A percentile compares a stretch with the other conserved stretches of the same genome.
These are phyloP conservation scores for Clarireedia paspali DNA, from an alignment of 2,329 filamentous ascomycete genomes.

Conservation along the genomic window DNA sequence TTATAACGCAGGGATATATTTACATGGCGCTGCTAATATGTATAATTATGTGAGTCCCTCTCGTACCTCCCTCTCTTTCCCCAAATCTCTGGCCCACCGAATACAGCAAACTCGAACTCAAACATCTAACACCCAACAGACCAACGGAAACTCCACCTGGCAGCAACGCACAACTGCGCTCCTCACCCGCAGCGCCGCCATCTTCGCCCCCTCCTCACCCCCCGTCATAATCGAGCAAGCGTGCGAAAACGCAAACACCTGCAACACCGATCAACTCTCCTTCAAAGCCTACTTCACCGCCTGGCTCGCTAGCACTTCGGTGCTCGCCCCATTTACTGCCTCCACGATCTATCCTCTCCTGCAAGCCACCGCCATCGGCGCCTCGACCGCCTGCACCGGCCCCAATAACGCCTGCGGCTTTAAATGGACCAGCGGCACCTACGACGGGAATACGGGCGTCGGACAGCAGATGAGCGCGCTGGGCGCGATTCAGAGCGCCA, in stretches of 20 bases:
- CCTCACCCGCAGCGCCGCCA: conserved; percentile 43
- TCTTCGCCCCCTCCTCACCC: conserved; percentile 42
- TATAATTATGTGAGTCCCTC: conserved; percentile 37
- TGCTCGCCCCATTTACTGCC: conserved; percentile 54
- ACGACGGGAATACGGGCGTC: conserved; percentile 54
- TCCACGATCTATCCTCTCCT: conserved; percentile 45
- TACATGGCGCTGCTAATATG: conserved; percentile 46
- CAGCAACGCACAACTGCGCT: conserved; percentile 48
- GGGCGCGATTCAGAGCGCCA: conserved; percentile 46
- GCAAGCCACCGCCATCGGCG: conserved; percentile 44
- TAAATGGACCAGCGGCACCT: conserved; percentile 45
- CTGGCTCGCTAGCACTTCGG: conserved; percentile 54
- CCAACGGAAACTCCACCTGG: conserved; percentile 38
- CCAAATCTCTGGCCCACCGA: neutral
- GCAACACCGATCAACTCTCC: conserved; percentile 53
- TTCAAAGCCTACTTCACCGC: conserved; percentile 57
- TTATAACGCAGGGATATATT: conserved; percentile 61
- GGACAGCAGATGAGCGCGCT: conserved; percentile 66
- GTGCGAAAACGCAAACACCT: conserved; percentile 51
- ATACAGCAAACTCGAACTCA: neutral
- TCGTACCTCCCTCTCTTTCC: neutral
- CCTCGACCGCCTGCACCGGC: conserved; percentile 49
- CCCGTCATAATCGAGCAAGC: conserved; percentile 36
- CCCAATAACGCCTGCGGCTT: conserved; percentile 53
- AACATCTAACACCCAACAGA: conserved; percentile 15